Conservation (phyloP, 176 grass and related monocot species). For the Hsuehochloa calcarea region DNA sequence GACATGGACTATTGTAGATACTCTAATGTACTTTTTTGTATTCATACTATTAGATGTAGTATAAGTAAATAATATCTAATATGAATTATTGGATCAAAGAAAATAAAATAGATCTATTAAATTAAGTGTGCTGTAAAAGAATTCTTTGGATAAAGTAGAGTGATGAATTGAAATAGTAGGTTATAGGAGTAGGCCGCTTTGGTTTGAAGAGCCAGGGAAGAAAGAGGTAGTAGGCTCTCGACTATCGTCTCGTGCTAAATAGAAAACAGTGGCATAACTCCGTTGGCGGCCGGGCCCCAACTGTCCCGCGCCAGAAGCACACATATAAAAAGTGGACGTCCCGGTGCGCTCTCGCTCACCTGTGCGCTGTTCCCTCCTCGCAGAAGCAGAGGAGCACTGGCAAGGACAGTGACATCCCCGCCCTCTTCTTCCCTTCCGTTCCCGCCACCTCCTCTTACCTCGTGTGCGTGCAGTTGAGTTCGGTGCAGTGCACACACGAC, state of each 20-base stretch:
- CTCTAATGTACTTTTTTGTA: no score
- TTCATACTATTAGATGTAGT: no score
- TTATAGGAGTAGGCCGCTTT: background rate
- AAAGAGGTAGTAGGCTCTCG: background rate
- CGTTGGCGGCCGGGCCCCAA: slow-evolving; percentile 17
- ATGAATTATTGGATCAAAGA: no score
- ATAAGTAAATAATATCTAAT: no score
- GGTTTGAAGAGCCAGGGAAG: background rate
- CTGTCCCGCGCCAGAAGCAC: background rate
- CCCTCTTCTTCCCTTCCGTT: background rate
- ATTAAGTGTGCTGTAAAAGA: no score
- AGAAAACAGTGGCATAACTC: background rate
- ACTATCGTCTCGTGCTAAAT: background rate
- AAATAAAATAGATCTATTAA: no score
- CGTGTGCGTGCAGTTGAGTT: slow-evolving; percentile 4
- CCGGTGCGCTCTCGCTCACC: background rate
- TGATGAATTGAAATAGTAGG: background rate
- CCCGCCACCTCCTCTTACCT: background rate
- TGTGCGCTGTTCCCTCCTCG: slow-evolving; percentile 10
- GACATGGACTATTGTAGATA: no score
- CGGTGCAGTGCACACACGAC: slow-evolving; percentile 16
- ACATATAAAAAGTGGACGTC: background rate
- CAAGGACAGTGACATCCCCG: slow-evolving; percentile 33
- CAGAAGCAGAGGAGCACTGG: slow-evolving; percentile 23
- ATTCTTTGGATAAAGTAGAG: background rate